Base-by-base conservation (phyloP, 768 basidiomycete genomes). In the Amanita fuliginea region DNA sequence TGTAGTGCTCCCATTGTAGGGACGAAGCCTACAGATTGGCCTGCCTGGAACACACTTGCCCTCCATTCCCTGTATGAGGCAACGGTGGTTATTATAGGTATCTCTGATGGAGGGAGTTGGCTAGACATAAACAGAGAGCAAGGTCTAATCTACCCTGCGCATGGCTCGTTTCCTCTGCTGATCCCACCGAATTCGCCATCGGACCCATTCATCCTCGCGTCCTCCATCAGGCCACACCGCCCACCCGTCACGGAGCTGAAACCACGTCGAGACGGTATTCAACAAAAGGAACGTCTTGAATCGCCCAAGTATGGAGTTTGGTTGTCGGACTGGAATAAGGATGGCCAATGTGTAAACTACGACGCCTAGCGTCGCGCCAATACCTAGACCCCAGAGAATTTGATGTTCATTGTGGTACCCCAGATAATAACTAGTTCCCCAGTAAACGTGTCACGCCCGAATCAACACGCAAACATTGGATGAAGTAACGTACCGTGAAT, bases 1-100 rank as follows among this genome's bases (percentile, higher is more conserved):
- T 99, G 96, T 37, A 99, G 67, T 1, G 95, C 95, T 18, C 95
- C 95, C 95, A 97, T 97, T 9, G 96, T 99, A 0, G 96, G 79
- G n/a, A 99, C 92, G 51, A 87, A 89, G 0, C 96, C 96, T 4
- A 99, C 90, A 1, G 79, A 74, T 60, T 81, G 76, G 26, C 69
- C 67, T 40, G 70, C 65, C 0, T 73, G 69, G 51, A 77, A 78
- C 0, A 81, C 87, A 28, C 66, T 65, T 43, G 71, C 64, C 21
- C 95, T 69, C 95, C 96, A 99, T 69, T 68, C 64, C 34, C 88
- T 73, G 57, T 77, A 84, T 0, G 73, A 65, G 4, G 73, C 61
- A 21, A 91, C 71, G 0, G 83, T 78, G 7, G 70, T 76, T 54
- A 90, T 75, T 60, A 70, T 63, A 0, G 70, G 74, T 51, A 76